Evolutionary conservation across 1,284 basidiomycete genomes (phyloP), one percentile per base, ranked within the genome.

Genomic region (Termitomyces sp.): DNA sequence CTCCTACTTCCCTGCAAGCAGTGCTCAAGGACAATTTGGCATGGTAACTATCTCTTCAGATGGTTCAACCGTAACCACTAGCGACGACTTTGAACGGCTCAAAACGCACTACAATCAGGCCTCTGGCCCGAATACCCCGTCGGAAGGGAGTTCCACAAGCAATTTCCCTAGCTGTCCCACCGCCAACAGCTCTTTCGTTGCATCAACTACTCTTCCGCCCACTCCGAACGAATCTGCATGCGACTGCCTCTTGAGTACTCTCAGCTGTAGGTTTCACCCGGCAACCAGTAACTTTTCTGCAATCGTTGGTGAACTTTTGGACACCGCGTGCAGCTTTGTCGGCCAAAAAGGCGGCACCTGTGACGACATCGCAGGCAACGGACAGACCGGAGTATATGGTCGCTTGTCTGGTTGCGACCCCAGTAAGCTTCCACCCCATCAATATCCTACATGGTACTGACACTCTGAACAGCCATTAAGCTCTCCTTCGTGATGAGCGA

Each of bases 171-270:
- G 76, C 30, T 97, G 94, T 73, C 85, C 89, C 6, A 61, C 79
- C 8, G 67, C 80, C 56, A 85, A 80, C 61, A 67, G 73, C 33
- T 78, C 73, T 3, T 83, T 88, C 67, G 71, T 83, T 53, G 91
- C 88, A 15, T 86, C 84, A 17, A 78, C 77, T 1, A 81, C 74
- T 10, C 75, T 96, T 17, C 94, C 94, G 9, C 85, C 90, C 0
- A 97, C 94, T 1, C 94, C 94, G 1, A 86, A 90, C 67, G 76
- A 83, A 54, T 70, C 77, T 19, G 86, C 88, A n/a, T 97, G 94
- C 72, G 70, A 77, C 53, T 97, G 94, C 69, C 64, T 95, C 61
- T 76, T 83, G 66, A 72, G 71, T 50, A 79, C 76, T 36, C 77
- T 93, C 53, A 80, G 82, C 61, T 97, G 94, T 68, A 76, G 77